Conservation (phyloP, 2,329 filamentous ascomycete genomes). For the Fusarium transvaalense region DNA sequence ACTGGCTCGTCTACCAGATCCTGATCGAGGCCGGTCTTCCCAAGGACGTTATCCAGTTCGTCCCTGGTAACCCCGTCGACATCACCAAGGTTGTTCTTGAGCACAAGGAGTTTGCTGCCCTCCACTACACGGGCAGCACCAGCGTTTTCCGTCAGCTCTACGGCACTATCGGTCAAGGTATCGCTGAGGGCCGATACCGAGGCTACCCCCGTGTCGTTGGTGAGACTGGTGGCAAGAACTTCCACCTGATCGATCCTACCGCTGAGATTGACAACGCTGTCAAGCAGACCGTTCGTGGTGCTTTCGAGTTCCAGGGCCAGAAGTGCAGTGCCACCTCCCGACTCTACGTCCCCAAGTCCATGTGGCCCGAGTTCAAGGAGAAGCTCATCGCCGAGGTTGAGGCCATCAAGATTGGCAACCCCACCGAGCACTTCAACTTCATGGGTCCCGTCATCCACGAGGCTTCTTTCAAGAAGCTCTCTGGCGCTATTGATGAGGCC, state of each 20-base stretch:
- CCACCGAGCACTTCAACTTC: conserved; percentile 80
- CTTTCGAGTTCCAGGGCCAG: conserved; percentile 92
- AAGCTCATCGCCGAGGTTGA: conserved; percentile 76
- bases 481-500: conserved; percentile 81
- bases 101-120: conserved; percentile 85
- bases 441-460: conserved; percentile 89
- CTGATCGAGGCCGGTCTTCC: conserved; percentile 92
- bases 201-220: conserved; percentile 91
- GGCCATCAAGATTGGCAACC: conserved; percentile 77
- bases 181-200: conserved; percentile 83
- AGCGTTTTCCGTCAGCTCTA: conserved; percentile 91
- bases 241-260: conserved; percentile 82
- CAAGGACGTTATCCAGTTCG: conserved; percentile 90
- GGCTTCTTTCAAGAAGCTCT: conserved; percentile 83
- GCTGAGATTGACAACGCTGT: conserved; percentile 84
- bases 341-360: conserved; percentile 79
- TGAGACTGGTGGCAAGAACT: conserved; percentile 95
- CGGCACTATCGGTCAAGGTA: conserved; percentile 83
- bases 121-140: conserved; percentile 96
- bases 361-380: conserved; percentile 79
- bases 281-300: conserved; percentile 84
- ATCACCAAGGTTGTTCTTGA: conserved; percentile 82
- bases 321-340: conserved; percentile 91
- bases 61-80: conserved; percentile 87
- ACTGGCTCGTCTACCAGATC: conserved; percentile 91